These are phyloP conservation scores for Calonectria fujianensis DNA, from an alignment of 2,329 filamentous ascomycete species.

Conservation along the genomic window DNA sequence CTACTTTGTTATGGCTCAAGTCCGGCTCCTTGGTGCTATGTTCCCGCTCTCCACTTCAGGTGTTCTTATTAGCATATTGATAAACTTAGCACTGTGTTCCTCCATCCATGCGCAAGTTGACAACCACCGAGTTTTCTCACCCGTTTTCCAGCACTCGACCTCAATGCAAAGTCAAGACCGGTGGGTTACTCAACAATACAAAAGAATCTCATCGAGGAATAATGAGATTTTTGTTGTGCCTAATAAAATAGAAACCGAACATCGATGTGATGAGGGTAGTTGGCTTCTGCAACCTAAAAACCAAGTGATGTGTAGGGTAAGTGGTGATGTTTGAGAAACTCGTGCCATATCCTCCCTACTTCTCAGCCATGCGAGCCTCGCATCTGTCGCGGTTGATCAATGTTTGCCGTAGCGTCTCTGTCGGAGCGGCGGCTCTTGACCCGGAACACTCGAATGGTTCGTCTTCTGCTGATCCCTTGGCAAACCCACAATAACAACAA, in stretches of 20 bases:
- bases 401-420: not conserved
- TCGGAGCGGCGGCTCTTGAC: too few relatives aligned
- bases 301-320: not conserved
- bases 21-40: not conserved
- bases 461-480: not conserved
- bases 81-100: not conserved
- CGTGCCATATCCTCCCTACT: not conserved
- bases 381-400: conserved; percentile 12
- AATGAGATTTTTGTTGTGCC: too few relatives aligned
- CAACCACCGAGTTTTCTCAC: not conserved
- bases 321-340: not conserved
- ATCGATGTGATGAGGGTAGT: not conserved
- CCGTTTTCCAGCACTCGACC: too few relatives aligned
- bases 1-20: not conserved
- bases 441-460: not conserved
- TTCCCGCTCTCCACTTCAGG: not conserved
- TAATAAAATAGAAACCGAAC: not conserved
- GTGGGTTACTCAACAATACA: not conserved
- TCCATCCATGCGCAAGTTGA: not conserved
- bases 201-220: not conserved
- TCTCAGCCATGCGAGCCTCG: conserved; percentile 7
- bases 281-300: not conserved
- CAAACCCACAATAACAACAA: not conserved
- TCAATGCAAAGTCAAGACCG: not conserved
- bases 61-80: not conserved